Base-by-base conservation (phyloP, 1,284 basidiomycete species). In the Apiotrichum laibachii region DNA sequence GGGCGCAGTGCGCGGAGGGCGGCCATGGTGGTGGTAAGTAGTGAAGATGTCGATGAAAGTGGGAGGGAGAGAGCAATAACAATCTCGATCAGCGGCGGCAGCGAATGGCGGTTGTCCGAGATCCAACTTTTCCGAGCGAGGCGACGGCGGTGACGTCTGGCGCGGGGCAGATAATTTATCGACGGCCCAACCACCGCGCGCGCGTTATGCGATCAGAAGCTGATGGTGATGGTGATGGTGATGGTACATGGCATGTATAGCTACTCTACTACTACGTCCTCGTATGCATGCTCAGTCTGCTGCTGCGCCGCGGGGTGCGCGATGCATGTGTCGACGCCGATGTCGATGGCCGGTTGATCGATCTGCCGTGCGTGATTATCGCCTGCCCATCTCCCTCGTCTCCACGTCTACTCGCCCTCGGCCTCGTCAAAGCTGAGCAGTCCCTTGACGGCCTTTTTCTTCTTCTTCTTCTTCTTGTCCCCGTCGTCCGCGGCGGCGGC, bases 381-480 rank as follows among this genome's bases (percentile, higher is more conserved):
- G 40, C n/a, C 13, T 18, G 40, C 40, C n/a, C 40, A 18, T 18
- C 16, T 18, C n/a, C 13, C n/a, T 16, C 16, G 11, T 48, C 31
- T 18, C 47, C 7, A 5, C 21, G 43, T 34, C 42, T 59, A 56
- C 57, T 67, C 65, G 21, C 71, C 72, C 40, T 77, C 73, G 16
- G 65, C 72, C 58, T 76, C 72, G 49, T 73, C 60, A 52, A 77
- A 77, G 63, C 72, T 75, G 57, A 77, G 63, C 64, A 77, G 60
- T 2, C 67, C 70, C 64, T 75, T 76, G 10, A 55, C 64, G 9
- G 64, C 66, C 65, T 75, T 73, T 59, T 71, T 72, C 64, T 73
- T 75, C 65, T 76, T 75, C 61, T 73, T 72, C 48, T 57, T 63
- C 55, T 61, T 63, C 12, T 47, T 55, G 9, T 51, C 55, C 3